These are phyloP conservation scores for Scutellaria galericulata DNA, from an alignment of 257 asterid species.

Conservation along the genomic window DNA sequence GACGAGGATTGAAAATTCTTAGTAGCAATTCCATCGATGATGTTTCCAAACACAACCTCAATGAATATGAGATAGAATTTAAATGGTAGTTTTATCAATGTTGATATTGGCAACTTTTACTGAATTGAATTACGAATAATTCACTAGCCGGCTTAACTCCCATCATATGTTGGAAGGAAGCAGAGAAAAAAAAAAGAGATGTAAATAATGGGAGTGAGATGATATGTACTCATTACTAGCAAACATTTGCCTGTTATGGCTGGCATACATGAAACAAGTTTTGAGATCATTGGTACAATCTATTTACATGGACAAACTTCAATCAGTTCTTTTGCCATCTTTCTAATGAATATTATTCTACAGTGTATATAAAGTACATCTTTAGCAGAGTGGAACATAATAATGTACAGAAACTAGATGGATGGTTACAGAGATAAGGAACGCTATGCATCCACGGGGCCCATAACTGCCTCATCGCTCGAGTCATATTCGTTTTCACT, in stretches of 20 bases:
- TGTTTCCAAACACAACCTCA: too few relatives aligned
- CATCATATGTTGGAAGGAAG: background rate
- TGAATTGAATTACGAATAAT: too few relatives aligned
- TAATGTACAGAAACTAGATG: conserved; percentile 45
- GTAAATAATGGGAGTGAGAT: background rate
- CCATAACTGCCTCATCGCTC: conserved; percentile 70
- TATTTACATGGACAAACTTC: conserved; percentile 47
- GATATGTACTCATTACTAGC: background rate
- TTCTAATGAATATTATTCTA: conserved; percentile 50
- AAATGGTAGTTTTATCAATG: too few relatives aligned
- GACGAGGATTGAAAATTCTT: too few relatives aligned
- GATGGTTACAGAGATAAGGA: conserved; percentile 8
- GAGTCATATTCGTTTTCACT: conserved; percentile 81
- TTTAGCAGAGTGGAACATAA: conserved; percentile 36
- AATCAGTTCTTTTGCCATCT: conserved; percentile 42
- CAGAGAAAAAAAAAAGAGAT: too few relatives aligned
- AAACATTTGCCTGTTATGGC: background rate
- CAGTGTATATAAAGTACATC: conserved; percentile 34
- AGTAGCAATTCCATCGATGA: too few relatives aligned
- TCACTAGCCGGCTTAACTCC: background rate
- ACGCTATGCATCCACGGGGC: conserved; percentile 72
- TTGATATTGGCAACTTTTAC: background rate
- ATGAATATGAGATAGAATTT: background rate
- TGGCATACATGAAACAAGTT: conserved; percentile 3
- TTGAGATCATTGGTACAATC: conserved; percentile 27